Evolutionary conservation across 345 rosid species (phyloP).

Genomic region (Salix exigua): DNA sequence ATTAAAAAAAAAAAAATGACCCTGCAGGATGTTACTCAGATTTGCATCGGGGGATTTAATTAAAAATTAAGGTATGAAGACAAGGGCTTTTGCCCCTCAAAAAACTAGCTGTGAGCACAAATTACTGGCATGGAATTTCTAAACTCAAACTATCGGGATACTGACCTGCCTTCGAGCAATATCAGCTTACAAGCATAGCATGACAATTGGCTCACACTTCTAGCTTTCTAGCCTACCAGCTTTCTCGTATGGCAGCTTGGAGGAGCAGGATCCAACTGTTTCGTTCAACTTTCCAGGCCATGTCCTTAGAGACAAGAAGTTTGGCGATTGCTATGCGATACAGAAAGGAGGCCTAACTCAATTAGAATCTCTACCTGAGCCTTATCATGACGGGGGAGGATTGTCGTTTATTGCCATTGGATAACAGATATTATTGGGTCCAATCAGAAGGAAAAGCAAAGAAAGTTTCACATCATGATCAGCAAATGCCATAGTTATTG

Average conservation of each 20-base stretch:
- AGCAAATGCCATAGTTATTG: not conserved
- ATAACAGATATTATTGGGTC: not conserved
- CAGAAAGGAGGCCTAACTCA: not conserved
- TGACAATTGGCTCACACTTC: not conserved
- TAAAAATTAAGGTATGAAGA: too few species aligned
- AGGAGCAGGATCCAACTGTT: not conserved
- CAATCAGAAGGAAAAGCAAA: not conserved
- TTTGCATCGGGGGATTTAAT: not conserved
- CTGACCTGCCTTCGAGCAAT: too few species aligned
- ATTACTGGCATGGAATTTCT: too few species aligned
- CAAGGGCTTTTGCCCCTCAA: too few species aligned
- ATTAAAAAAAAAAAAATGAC: not conserved
- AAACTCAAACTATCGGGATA: too few species aligned
- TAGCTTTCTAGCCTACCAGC: not conserved
- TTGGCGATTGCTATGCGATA: not conserved
- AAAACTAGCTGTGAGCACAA: too few species aligned
- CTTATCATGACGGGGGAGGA: not conserved
- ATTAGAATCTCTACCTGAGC: not conserved
- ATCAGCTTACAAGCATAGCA: slow-evolving; percentile 8
- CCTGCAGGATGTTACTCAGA: not conserved
- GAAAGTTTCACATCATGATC: not conserved
- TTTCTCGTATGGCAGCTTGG: not conserved
- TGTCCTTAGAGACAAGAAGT: not conserved
- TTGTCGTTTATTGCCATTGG: not conserved
- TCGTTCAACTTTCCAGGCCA: not conserved